These are phyloP conservation scores for Russula sp. DNA, from an alignment of 768 basidiomycete genomes.

Conservation along the genomic window DNA sequence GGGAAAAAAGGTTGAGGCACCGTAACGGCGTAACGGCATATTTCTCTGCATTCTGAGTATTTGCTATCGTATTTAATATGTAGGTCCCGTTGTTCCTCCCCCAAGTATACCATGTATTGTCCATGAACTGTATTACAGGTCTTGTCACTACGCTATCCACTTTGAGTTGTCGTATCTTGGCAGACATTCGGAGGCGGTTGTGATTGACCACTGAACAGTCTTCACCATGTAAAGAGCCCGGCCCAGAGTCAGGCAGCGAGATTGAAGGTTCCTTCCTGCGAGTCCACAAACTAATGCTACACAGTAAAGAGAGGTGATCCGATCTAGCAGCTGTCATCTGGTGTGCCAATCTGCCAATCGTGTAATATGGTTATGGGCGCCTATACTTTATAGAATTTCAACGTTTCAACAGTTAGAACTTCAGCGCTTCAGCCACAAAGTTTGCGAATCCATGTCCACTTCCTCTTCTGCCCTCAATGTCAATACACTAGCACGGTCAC, in stretches of 20 bases:
- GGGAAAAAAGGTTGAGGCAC: slow-evolving; percentile 17
- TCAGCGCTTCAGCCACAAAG: no score
- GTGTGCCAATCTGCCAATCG: slow-evolving; percentile 32
- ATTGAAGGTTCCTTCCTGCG: slow-evolving; percentile 65
- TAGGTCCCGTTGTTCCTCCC: not conserved
- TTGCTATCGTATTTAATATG: slow-evolving; percentile 17
- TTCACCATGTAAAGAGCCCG: slow-evolving; percentile 47
- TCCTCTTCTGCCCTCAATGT: no score
- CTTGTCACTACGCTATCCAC: slow-evolving; percentile 12
- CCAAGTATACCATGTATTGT: slow-evolving; percentile 6
- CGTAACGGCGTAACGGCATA: not conserved
- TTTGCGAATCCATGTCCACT: no score
- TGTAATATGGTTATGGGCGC: not conserved
- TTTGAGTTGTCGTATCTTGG: slow-evolving; percentile 1
- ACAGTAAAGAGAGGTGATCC: slow-evolving; percentile 34
- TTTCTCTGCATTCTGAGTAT: not conserved
- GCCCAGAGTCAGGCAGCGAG: slow-evolving; percentile 53
- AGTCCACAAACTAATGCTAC: slow-evolving; percentile 58
- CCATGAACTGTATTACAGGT: slow-evolving; percentile 13
- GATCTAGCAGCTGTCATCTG: slow-evolving; percentile 34
- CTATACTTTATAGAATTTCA: no score
- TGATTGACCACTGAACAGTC: not conserved
- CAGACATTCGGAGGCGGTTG: not conserved
- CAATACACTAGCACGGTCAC: no score
- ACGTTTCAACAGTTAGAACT: no score